phyloP scores from a whole-genome alignment of 345 rosid species.

The Lepidium africanum region DNA sequence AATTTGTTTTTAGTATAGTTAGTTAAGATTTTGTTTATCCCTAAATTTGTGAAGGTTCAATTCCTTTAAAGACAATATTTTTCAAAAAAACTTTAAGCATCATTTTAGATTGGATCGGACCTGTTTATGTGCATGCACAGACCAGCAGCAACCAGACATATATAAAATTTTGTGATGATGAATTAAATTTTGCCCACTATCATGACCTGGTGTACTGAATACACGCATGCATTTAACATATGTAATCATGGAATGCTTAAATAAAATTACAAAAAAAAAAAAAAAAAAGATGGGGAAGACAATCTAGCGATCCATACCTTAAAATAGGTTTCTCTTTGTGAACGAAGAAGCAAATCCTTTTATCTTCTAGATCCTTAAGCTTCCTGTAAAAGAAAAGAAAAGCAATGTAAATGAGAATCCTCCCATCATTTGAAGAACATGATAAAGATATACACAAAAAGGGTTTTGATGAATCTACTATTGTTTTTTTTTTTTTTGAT shows the following conservation, averaged over 20 bases:
- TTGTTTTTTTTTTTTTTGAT: too few relatives aligned
- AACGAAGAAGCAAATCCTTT: neutral
- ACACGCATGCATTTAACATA: neutral
- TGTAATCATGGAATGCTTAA: neutral
- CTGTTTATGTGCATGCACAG: neutral
- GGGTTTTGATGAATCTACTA: neutral
- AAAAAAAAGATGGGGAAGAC: constrained; percentile 5
- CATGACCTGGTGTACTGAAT: neutral
- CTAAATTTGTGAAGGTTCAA: too few relatives aligned
- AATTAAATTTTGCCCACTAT: neutral
- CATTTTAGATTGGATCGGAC: too few relatives aligned
- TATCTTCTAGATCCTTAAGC: neutral
- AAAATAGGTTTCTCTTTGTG: neutral
- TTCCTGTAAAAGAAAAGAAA: neutral
- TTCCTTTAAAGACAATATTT: too few relatives aligned
- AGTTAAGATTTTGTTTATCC: too few relatives aligned
- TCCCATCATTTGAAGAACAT: neutral
- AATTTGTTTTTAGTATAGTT: too few relatives aligned
- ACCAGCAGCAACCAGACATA: neutral
- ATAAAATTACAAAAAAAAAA: neutral
- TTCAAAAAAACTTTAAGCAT: too few relatives aligned
- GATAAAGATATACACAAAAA: neutral
- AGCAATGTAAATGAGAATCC: neutral
- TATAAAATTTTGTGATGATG: neutral
- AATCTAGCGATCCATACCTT: neutral